Evolutionary conservation across 2,329 filamentous ascomycete genomes (phyloP).

Genomic region (Celoporthe dispersa): DNA sequence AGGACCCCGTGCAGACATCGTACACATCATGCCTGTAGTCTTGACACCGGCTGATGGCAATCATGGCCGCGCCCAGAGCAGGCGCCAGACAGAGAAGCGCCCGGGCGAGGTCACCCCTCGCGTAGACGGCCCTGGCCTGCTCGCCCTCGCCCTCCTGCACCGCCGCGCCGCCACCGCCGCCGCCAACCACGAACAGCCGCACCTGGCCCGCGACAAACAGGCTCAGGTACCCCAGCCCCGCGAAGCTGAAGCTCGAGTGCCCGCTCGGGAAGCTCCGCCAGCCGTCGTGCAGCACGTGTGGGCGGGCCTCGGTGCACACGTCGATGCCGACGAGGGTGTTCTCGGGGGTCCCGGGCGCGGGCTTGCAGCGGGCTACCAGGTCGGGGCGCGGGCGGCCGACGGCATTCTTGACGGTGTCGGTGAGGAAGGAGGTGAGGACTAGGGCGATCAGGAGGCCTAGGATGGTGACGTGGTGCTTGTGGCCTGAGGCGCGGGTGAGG

Average conservation of each 20-base stretch:
- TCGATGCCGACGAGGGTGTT: slow-evolving; percentile 64
- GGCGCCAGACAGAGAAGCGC: slow-evolving; percentile 63
- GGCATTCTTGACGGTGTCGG: slow-evolving; percentile 88
- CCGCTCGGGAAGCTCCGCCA: slow-evolving; percentile 85
- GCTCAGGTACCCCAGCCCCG: slow-evolving; percentile 75
- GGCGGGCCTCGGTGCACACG: slow-evolving; percentile 73
- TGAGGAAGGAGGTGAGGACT: slow-evolving; percentile 79
- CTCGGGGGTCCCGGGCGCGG: slow-evolving; percentile 53
- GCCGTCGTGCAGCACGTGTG: slow-evolving; percentile 76
- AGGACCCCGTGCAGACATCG: slow-evolving; percentile 66
- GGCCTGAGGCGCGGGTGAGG: slow-evolving; percentile 60
- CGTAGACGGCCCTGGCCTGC: slow-evolving; percentile 31
- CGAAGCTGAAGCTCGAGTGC: slow-evolving; percentile 79
- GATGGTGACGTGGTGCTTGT: slow-evolving; percentile 85
- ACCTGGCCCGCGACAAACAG: slow-evolving; percentile 72
- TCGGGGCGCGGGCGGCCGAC: slow-evolving; percentile 74
- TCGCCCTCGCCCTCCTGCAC: slow-evolving; percentile 20
- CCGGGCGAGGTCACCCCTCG: slow-evolving; percentile 54
- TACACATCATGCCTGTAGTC: slow-evolving; percentile 75
- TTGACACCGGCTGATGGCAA: slow-evolving; percentile 70
- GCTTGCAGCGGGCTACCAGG: slow-evolving; percentile 77
- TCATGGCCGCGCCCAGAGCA: slow-evolving; percentile 65
- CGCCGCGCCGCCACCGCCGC: slow-evolving; percentile 30
- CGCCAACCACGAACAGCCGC: slow-evolving; percentile 54
- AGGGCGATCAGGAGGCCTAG: slow-evolving; percentile 80